Base-by-base conservation (phyloP, 78 protist species). In the Bodo saltans region DNA sequence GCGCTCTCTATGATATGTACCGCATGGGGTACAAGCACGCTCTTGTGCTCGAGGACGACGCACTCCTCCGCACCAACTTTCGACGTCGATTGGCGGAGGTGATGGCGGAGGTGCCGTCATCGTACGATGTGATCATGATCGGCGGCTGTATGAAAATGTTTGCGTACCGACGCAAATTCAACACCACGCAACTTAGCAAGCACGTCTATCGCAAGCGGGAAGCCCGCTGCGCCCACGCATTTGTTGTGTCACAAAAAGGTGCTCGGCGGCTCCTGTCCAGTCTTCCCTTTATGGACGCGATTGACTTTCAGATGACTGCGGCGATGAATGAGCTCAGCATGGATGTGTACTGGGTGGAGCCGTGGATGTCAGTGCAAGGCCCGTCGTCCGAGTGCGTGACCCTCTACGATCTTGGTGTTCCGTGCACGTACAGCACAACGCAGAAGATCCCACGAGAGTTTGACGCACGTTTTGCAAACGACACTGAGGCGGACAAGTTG, bases 221-320 rank as follows among this genome's bases (percentile, higher is more conserved):
- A 35, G 33, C 81, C 8, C 81, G 81, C 34, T 76, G 81, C 67
- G 81, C 81, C 34, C 81, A 76, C 41, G 81, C 81, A 25, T 76
- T 42, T 38, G 53, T 38, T 25, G 39, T 76, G 40, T 42, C 81
- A 4, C 25, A 4, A 29, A 35, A n/a, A 25, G 81, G 67, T 23
- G 81, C 81, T 27, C 11, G 29, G 81, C 38, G 42, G 25, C 69
- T 76, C 35, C 25, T 76, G 40, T 1, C 40, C 27, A 2, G 69
- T 2, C 12, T 76, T 47, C 81, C 81, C 32, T 26, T 76, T 47
- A 76, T 67, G 25, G 70, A 4, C 27, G 81, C 34, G 41, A 76
- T 76, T 29, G 81, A 76, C 25, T 76, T 29, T 38, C 81, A 76
- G 25, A 76, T 76, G 32, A 76, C 38, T 38, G 42, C 42, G 32